Evolutionary conservation across 352 stramenopile species (phyloP).

Genomic region (Aphanomyces astaci): DNA sequence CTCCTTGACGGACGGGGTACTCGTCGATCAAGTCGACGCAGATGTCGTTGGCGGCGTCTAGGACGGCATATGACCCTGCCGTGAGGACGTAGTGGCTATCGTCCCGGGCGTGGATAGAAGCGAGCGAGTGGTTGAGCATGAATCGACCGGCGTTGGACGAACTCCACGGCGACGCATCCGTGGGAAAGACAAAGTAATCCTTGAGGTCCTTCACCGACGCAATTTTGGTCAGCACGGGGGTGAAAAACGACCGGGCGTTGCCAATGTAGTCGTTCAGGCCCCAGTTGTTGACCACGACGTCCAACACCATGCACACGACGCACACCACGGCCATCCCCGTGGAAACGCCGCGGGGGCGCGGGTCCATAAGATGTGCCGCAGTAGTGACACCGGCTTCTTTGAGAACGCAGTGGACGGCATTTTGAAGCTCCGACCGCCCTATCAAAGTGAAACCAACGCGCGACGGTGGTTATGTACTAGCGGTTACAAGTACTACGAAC

Average conservation of each 20-base stretch:
- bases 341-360: not conserved
- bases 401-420: too few species aligned
- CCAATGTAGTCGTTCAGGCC: constrained; percentile 7
- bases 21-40: not conserved
- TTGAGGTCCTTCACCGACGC: not conserved
- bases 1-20: not conserved
- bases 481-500: too few species aligned
- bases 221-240: not conserved
- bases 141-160: constrained; percentile 3
- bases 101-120: not conserved
- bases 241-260: not conserved
- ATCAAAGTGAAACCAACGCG: too few species aligned
- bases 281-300: constrained; percentile 14
- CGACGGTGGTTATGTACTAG: too few species aligned
- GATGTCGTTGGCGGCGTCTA: not conserved
- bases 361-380: too few species aligned
- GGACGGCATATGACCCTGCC: constrained; percentile 1
- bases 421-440: too few species aligned
- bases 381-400: too few species aligned
- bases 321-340: not conserved
- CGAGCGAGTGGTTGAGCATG: constrained; percentile 5
- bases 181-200: not conserved
- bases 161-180: not conserved
- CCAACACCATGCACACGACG: not conserved
- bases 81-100: not conserved